Base-by-base conservation (phyloP, 2,329 filamentous ascomycete genomes). In the Beauveria caledonica region DNA sequence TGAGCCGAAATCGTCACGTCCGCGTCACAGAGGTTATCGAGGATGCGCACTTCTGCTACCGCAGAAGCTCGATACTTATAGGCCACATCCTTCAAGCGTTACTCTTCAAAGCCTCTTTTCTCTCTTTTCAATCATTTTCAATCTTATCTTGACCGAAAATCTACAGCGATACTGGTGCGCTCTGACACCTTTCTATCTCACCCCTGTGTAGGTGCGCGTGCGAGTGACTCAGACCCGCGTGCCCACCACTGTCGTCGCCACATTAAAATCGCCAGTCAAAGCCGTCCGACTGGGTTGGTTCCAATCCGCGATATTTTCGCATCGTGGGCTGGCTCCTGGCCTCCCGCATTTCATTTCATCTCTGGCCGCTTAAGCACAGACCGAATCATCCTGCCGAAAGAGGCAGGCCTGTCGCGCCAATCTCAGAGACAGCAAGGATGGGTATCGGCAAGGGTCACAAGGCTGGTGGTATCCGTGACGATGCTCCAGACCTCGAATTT, bases 401-500 rank as follows among this genome's bases (percentile, higher is more conserved):
- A 7, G 17, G 29, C n/a, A 4, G 17, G 29, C n/a, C 17, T 45
- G 57, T 39, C 3, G 25, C n/a, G 57, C n/a, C 57, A 45, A 53
- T 46, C 50, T 49, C 6, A 60, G 27, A 48, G 21, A 33, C 29
- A 19, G 11, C 27, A 17, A 23, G 17, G 15, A 60, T 60, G 58
- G 58, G 50, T 55, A 49, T 60, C 15, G 58, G 57, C 19, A 60
- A 46, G 29, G 57, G 57, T 19, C 61, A 62, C 23, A 62, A 50
- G 50, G 29, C 60, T 40, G 44, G 49, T 13, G 55, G 52, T n/a
- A 59, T 52, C 40, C 42, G 46, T 40, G 53, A 53, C 10, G 52
- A 64, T 48, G 61, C 63, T 11, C 63, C 64, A 25, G 68, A 68
- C 17, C 51, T 60, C 11, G 27, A 62, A n/a, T 66, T 75, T 33